A percentile compares a stretch with the other conserved stretches of the same genome.
Conservation (phyloP, 208 protist genomes). For the Naegleria gruberi region DNA sequence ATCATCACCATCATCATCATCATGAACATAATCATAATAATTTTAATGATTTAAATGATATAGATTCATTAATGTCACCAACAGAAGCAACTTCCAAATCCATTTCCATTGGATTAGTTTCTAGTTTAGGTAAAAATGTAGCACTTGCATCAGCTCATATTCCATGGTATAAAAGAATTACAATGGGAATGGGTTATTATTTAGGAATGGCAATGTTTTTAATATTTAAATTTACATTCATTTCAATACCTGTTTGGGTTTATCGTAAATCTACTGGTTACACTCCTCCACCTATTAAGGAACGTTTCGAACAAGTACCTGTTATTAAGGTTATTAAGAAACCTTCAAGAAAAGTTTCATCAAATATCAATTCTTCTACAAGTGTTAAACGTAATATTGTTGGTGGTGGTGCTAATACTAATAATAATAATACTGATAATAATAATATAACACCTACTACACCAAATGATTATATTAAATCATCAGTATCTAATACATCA, state of each 20-base stretch:
- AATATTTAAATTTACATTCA: not conserved
- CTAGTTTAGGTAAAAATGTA: not conserved
- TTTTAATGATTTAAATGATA: too few relatives aligned
- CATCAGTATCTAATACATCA: too few relatives aligned
- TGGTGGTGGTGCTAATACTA: too few relatives aligned
- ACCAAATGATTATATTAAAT: too few relatives aligned
- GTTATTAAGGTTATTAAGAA: too few relatives aligned
- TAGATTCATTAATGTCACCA: not conserved
- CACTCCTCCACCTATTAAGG: not conserved
- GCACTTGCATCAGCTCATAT: not conserved
- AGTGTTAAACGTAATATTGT: too few relatives aligned
- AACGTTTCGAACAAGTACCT: not conserved
- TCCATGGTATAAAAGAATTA: not conserved
- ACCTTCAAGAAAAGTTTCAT: too few relatives aligned
- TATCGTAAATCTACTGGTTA: not conserved
- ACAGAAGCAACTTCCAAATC: not conserved
- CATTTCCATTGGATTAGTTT: not conserved
- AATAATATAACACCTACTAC: too few relatives aligned
- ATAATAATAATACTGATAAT: too few relatives aligned
- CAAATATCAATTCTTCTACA: too few relatives aligned
- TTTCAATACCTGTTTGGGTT: not conserved
- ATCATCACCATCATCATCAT: not conserved
- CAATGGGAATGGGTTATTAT: not conserved
- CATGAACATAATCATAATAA: too few relatives aligned
- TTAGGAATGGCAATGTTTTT: not conserved